phyloP scores from a whole-genome alignment of 768 basidiomycete species.

The Lyophyllum shimeji region DNA sequence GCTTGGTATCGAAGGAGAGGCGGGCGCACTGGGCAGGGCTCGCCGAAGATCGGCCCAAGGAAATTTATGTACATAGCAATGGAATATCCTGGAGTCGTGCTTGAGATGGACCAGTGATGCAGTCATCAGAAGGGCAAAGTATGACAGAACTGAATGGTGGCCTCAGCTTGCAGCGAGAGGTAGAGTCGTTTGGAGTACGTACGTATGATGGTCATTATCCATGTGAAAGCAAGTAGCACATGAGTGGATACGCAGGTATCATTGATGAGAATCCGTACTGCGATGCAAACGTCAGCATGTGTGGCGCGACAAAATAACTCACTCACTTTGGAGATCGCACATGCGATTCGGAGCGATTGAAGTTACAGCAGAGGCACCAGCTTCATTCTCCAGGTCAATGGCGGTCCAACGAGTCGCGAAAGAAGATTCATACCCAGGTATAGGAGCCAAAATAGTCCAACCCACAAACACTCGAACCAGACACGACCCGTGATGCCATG shows the following conservation, averaged over 20 bases:
- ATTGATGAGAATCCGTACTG: constrained; percentile 3
- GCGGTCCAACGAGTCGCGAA: not conserved
- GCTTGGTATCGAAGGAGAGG: constrained; percentile 26
- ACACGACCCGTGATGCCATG: constrained; percentile 56
- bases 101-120: constrained; percentile 40
- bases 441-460: constrained; percentile 54
- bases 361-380: constrained; percentile 50
- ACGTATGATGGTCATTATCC: constrained; percentile 35
- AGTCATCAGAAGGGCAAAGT: constrained; percentile 50
- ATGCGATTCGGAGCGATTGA: constrained; percentile 32
- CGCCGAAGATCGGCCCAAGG: constrained; percentile 31
- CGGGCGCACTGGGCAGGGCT: constrained; percentile 14
- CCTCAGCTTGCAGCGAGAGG: not conserved
- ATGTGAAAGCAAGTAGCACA: constrained; percentile 57
- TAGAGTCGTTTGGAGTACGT: constrained; percentile 18
- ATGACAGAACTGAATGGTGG: constrained; percentile 49
- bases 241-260: constrained; percentile 51
- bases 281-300: not conserved
- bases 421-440: constrained; percentile 51
- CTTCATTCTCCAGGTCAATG: constrained; percentile 29
- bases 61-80: constrained; percentile 44
- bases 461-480: constrained; percentile 73
- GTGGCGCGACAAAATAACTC: not conserved
- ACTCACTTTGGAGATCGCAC: constrained; percentile 34
- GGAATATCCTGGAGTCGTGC: constrained; percentile 53